Evolutionary conservation across 768 basidiomycete species (phyloP), one percentile per base, ranked within the genome.

Genomic region (Amanita jacksonii): DNA sequence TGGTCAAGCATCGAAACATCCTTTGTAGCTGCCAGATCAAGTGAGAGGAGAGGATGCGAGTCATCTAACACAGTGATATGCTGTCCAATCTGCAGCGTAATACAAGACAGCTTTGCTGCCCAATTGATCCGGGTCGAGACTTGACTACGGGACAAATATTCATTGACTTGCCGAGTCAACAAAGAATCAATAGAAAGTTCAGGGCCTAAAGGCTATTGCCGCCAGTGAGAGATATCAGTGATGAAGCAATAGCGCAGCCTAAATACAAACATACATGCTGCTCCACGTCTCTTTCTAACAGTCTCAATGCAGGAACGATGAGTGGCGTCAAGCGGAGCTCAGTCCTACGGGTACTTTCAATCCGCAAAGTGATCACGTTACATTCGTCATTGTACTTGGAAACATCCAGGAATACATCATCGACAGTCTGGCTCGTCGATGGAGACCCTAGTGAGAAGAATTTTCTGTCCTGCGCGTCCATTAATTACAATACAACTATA

Each of bases 261-360:
- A 24, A 37, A 46, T 30, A 23, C n/a, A 20, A 36, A 50, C 70
- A 55, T 56, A 82, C 81, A 54, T 62, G 62, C 20, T 52, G 57
- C 43, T 62, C 61, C 30, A 74, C 48, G 36, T 78, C 79, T 33
- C 71, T 59, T 52, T 73, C 66, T 13, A 85, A 53, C 42, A 56
- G 56, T 24, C 57, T 54, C n/a, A 64, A 55, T 35, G 67, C 69
- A 13, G 67, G 62, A 28, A 76, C 47, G 13, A 77, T 38, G 15
- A 85, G 62, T 2, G 84, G 83, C 4, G 77, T 81, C n/a, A 80
- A 44, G 33, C 62, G 60, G 13, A 79, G 37, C 28, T 63, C 59
- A 10, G 76, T 38, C 15, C 62, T 60, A 22, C 60, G 62, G 22
- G 52, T 51, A 43, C 60, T 68, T 27, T 58, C 60, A 23, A 79